Evolutionary conservation across 768 basidiomycete species (phyloP).

Genomic region (Tylopilus felleus): DNA sequence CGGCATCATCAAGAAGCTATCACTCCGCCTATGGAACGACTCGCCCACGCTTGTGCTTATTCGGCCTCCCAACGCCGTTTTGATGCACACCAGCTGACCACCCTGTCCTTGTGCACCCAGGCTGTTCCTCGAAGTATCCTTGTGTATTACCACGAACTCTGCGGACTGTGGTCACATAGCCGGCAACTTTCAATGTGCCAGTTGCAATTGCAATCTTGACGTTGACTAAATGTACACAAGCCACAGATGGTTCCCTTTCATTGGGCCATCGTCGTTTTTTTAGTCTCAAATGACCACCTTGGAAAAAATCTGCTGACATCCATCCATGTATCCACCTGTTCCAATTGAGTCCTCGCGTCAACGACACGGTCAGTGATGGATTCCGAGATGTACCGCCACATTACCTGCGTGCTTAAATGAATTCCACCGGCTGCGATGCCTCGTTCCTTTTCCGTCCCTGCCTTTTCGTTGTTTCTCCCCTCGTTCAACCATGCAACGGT

Average conservation of each 20-base stretch:
- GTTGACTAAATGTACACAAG: not conserved
- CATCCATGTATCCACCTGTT: no score
- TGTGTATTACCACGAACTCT: not conserved
- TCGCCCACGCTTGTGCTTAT: not conserved
- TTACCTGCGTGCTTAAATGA: conserved; percentile 3
- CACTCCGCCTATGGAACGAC: not conserved
- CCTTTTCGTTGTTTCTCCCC: not conserved
- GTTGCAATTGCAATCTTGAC: not conserved
- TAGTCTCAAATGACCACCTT: not conserved
- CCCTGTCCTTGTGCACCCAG: not conserved
- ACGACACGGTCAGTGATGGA: not conserved
- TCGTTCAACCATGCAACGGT: conserved; percentile 9
- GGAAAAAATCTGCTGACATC: not conserved
- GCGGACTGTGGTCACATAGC: not conserved
- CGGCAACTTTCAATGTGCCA: no score
- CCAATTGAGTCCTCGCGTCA: not conserved
- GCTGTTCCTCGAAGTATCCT: not conserved
- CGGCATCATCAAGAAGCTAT: not conserved
- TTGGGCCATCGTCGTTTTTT: not conserved
- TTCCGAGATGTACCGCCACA: conserved; percentile 5
- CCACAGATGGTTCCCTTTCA: not conserved
- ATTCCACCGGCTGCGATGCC: not conserved
- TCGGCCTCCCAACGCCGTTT: not conserved
- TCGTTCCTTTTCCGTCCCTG: not conserved
- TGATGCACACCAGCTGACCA: not conserved